Evolutionary conservation across 805 yeast species (phyloP).

Genomic region (Saturnispora quitensis): DNA sequence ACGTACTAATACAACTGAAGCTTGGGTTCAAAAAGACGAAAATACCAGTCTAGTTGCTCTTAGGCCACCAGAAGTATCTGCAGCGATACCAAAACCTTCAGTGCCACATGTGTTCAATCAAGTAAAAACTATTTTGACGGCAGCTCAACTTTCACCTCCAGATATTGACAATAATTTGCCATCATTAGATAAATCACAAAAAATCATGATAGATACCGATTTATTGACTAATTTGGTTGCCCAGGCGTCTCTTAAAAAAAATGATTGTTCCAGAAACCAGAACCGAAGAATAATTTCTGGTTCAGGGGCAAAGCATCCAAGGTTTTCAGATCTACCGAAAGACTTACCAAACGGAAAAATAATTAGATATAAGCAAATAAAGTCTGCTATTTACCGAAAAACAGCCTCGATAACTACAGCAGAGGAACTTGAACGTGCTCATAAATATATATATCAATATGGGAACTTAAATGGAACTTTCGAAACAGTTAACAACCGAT

Average conservation of each 20-base stretch:
- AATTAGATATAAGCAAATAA: slow-evolving; percentile 11
- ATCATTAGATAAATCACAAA: not conserved
- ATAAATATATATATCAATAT: slow-evolving; percentile 11
- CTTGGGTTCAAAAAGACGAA: slow-evolving; percentile 15
- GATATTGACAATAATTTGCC: not conserved
- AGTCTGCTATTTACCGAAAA: slow-evolving; percentile 12
- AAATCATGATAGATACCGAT: not conserved
- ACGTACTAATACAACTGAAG: slow-evolving; percentile 10
- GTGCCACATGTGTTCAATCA: too few species aligned
- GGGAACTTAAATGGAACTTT: slow-evolving; percentile 15
- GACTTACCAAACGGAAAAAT: slow-evolving; percentile 10
- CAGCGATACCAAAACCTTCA: not conserved
- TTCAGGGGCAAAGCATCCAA: slow-evolving; percentile 9
- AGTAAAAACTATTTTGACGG: not conserved
- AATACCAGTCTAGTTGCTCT: too few species aligned
- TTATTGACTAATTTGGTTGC: not conserved
- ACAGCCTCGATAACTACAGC: slow-evolving; percentile 9
- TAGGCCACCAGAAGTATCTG: not conserved
- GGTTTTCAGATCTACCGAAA: slow-evolving; percentile 10
- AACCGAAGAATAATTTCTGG: slow-evolving; percentile 2
- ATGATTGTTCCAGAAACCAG: not conserved
- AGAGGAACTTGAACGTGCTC: slow-evolving; percentile 13
- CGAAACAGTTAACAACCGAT: slow-evolving; percentile 15
- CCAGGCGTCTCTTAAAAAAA: not conserved
- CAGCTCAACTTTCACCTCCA: not conserved